Base-by-base conservation (phyloP, 805 yeast species). In the Ogataea methanolica region DNA sequence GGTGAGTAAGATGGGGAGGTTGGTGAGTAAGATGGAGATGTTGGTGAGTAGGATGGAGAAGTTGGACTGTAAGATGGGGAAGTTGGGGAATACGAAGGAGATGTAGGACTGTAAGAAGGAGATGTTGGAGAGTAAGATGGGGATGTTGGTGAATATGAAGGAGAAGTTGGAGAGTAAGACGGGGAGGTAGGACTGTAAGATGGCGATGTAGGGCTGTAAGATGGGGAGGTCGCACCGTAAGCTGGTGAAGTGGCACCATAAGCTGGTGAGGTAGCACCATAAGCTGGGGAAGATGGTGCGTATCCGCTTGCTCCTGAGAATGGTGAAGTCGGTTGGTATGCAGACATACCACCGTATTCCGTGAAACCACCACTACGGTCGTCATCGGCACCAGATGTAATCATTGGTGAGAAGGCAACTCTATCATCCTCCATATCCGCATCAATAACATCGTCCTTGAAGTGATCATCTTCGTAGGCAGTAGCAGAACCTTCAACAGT, bases 381-480 rank as follows among this genome's bases (percentile, higher is more conserved):
- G 49, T 86, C 90, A 40, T 79, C 78, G 45, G 83, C 78, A 56
- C 97, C 96, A 33, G 96, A 81, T 51, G 90, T 94, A 35, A 78
- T 87, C 65, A 94, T 75, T 47, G 99, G 99, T 42, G 99, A 94
- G 75, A 94, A 94, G 59, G 88, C 88, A 57, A 84, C 91, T 53
- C 73, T 74, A 51, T 76, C 77, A 53, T 80, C 84, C 33, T 62
- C 67, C 61, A 61, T 61, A 49, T 69, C 75, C 33, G 60, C 62
- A 48, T 64, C 67, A 52, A 76, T 76, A 53, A 76, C 71, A 61
- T 82, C 83, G 50, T 83, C 80, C 60, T 82, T 86, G 46, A 81
- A 78, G 50, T 79, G 87, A 37, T 79, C 77, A 49, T 79, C 76
- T 61, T 86, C 88, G 69, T 91, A 91, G 41, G 97, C 97, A 42